These are phyloP conservation scores for Malania oleifera DNA, from an alignment of 164 flowering plant species.

Conservation along the genomic window DNA sequence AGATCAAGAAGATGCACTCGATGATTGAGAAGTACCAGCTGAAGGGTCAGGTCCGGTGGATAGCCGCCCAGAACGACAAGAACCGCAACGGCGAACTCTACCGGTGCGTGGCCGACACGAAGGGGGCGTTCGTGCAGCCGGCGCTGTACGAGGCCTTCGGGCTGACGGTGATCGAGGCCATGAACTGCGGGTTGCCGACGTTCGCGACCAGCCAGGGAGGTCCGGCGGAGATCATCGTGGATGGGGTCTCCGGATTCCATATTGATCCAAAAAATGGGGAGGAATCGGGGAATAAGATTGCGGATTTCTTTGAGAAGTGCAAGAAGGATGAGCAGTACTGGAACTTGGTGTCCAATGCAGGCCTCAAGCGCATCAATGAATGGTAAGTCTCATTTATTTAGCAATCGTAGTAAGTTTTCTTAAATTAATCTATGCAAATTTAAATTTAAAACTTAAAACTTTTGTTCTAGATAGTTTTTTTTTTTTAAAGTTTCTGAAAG, in stretches of 20 bases:
- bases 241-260: neutral
- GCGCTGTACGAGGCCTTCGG: slow-evolving; percentile 2
- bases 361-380: neutral
- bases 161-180: slow-evolving; percentile 5
- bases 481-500: too few relatives aligned
- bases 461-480: too few relatives aligned
- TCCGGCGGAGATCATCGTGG: slow-evolving; percentile 2
- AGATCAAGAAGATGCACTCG: slow-evolving; percentile 4
- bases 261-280: slow-evolving; percentile 1
- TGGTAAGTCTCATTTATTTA: neutral
- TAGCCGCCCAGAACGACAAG: slow-evolving; percentile 1
- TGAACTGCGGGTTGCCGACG: slow-evolving; percentile 3
- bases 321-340: neutral
- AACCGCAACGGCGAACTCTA: slow-evolving; percentile 1
- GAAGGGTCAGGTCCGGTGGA: neutral
- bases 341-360: neutral
- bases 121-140: slow-evolving; percentile 5
- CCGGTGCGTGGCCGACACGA: neutral
- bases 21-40: neutral
- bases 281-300: neutral
- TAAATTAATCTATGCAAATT: too few relatives aligned
- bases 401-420: too few relatives aligned
- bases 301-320: slow-evolving; percentile 4
- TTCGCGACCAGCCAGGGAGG: neutral
- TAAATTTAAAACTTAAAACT: too few relatives aligned